Base-by-base conservation (phyloP, 768 basidiomycete species). In the Tylopilus balloui region DNA sequence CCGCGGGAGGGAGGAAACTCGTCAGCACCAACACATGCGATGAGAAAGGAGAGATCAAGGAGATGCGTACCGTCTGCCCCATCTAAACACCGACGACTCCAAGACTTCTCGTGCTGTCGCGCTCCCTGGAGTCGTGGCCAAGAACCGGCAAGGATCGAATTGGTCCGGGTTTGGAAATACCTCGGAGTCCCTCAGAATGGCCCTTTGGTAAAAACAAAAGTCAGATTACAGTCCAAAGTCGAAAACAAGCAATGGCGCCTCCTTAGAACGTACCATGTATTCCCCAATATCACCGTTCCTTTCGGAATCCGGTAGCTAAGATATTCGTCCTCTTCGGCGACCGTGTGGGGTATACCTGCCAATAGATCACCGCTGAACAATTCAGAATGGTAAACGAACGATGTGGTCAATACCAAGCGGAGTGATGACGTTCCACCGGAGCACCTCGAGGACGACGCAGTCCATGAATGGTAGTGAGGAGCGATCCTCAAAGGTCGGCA, bases 271-370 rank as follows among this genome's bases (percentile, higher is more conserved):
- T 32, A 32, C 46, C 46, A 47, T 24, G 28, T 14, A 10, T 39
- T 31, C 13, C 47, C 47, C 24, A 35, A 7, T 29, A 48, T 15
- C 10, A 9, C n/a, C 6, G 47, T 34, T 27, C 27, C 39, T 36
- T 48, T 48, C 7, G 48, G 41, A 13, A 48, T 48, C 6, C 11
- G 32, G 34, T 48, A 74, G 2, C 71, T 75, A 5, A 53, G 45
- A 11, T 47, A 52, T 10, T 50, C 52, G 15, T 51, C 57, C 4
- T 53, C 57, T 20, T 57, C 50, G 45, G 71, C 78, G 12, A 67
- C 65, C 51, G 74, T 74, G 19, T 57, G 55, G 21, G 55, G 57
- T 11, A 57, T 37, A 7, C 76, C 77, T 47, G 68, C n/a, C n/a
- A n/a, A n/a, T n/a, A n/a, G 45, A 4, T 55, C 4, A 19, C 3